A percentile compares a stretch with the other conserved stretches of the same genome.
phyloP scores from a whole-genome alignment of 2,329 filamentous ascomycete genomes.

The Penicillium italicum region DNA sequence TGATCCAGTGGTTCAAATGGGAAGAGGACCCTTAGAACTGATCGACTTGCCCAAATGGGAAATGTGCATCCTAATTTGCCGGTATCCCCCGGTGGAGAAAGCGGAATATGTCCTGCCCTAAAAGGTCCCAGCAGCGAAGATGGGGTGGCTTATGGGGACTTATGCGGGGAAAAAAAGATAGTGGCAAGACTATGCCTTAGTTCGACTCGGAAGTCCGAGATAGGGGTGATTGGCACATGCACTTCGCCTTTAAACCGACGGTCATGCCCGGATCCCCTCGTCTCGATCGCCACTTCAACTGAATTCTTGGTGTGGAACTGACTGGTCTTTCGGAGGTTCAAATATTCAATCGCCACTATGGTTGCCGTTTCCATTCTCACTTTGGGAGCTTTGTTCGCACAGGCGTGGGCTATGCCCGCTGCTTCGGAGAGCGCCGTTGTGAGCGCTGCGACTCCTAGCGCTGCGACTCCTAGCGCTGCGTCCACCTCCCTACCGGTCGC shows the following conservation, averaged over 20 bases:
- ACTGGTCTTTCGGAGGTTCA: neutral
- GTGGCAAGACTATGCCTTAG: neutral
- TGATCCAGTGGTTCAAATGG: neutral
- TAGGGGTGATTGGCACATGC: neutral
- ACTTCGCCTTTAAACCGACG: neutral
- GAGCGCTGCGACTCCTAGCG: neutral
- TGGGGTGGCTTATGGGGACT: neutral
- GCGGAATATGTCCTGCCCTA: neutral
- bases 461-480: neutral
- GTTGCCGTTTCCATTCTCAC: slow-evolving; percentile 14
- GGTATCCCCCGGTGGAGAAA: neutral
- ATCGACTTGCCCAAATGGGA: neutral
- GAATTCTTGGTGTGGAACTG: neutral
- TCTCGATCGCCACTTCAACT: neutral
- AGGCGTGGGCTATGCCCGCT: slow-evolving; percentile 15
- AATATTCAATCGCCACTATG: slow-evolving; percentile 8
- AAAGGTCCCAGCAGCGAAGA: neutral
- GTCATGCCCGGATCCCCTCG: neutral
- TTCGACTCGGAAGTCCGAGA: neutral
- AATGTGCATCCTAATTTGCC: neutral
- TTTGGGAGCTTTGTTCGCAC: slow-evolving; percentile 13
- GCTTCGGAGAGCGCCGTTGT: neutral
- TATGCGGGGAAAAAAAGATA: neutral
- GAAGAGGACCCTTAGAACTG: no score
- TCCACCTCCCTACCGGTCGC: slow-evolving; percentile 10